Conservation (phyloP, 2,329 filamentous ascomycete genomes). For the Pleoardoris graminearum region DNA sequence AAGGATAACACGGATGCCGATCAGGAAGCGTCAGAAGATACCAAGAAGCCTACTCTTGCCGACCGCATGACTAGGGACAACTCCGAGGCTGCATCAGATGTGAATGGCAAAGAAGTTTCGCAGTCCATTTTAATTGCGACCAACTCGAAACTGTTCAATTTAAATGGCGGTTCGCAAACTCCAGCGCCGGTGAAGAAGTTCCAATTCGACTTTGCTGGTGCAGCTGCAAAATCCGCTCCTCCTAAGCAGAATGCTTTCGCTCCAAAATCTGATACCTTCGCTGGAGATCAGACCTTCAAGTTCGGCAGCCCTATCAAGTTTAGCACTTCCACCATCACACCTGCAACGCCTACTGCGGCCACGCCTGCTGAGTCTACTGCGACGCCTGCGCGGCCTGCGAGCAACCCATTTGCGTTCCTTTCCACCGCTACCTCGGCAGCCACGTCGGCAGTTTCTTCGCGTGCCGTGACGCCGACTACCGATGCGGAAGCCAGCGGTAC, state of each 20-base stretch:
- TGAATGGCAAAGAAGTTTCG: constrained; percentile 29
- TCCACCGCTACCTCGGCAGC: constrained; percentile 25
- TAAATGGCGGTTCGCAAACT: constrained; percentile 33
- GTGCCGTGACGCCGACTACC: constrained; percentile 42
- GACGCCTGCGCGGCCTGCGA: constrained; percentile 31
- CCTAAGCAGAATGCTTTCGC: constrained; percentile 25
- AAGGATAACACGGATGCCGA: constrained; percentile 19
- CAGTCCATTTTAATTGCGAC: constrained; percentile 10
- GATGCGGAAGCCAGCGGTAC: constrained; percentile 37
- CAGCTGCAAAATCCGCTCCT: constrained; percentile 29
- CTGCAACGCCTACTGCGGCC: constrained; percentile 30
- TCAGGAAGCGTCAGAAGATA: constrained; percentile 25
- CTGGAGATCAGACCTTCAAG: constrained; percentile 45
- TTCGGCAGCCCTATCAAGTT: constrained; percentile 43
- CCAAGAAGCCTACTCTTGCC: constrained; percentile 25
- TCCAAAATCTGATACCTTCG: constrained; percentile 19
- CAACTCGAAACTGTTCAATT: constrained; percentile 18
- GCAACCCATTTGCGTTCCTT: constrained; percentile 32
- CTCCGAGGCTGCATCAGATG: constrained; percentile 16
- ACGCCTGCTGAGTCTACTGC: constrained; percentile 31
- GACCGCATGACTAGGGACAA: constrained; percentile 35
- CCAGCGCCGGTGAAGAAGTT: constrained; percentile 30
- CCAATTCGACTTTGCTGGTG: constrained; percentile 30
- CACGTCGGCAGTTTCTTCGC: constrained; percentile 39
- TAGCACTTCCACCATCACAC: constrained; percentile 32